These are phyloP conservation scores for Hibiscus trionum DNA, from an alignment of 345 rosid species.

Conservation along the genomic window DNA sequence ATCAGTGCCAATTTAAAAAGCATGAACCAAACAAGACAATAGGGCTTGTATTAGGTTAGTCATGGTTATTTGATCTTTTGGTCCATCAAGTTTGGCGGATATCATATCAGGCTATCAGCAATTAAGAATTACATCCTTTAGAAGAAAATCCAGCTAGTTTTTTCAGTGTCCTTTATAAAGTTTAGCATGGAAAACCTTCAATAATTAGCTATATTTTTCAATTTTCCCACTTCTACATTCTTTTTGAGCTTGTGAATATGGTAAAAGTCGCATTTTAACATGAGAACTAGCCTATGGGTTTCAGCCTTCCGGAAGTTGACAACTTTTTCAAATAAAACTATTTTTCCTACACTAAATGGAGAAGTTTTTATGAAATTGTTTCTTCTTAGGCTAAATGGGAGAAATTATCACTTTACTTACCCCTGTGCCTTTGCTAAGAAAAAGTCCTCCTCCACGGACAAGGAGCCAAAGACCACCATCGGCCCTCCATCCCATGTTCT, in stretches of 20 bases:
- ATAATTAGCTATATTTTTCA: neutral
- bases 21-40: neutral
- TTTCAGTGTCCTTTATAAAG: neutral
- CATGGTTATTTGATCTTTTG: no score
- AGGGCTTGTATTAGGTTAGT: neutral
- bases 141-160: neutral
- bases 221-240: neutral
- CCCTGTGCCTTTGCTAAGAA: slow-evolving; percentile 92
- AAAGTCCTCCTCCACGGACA: slow-evolving; percentile 96
- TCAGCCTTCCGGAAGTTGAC: neutral
- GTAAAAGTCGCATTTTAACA: neutral
- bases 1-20: neutral
- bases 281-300: neutral
- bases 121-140: no score
- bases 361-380: neutral
- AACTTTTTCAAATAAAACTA: neutral
- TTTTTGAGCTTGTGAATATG: neutral
- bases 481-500: slow-evolving; percentile 98
- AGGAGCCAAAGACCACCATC: slow-evolving; percentile 99
- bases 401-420: slow-evolving; percentile 29
- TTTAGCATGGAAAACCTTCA: neutral
- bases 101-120: neutral
- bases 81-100: neutral
- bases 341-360: neutral
- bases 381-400: neutral